phyloP scores from a whole-genome alignment of 2,329 filamentous ascomycete genomes.

The Teratosphaeria nubilosa region DNA sequence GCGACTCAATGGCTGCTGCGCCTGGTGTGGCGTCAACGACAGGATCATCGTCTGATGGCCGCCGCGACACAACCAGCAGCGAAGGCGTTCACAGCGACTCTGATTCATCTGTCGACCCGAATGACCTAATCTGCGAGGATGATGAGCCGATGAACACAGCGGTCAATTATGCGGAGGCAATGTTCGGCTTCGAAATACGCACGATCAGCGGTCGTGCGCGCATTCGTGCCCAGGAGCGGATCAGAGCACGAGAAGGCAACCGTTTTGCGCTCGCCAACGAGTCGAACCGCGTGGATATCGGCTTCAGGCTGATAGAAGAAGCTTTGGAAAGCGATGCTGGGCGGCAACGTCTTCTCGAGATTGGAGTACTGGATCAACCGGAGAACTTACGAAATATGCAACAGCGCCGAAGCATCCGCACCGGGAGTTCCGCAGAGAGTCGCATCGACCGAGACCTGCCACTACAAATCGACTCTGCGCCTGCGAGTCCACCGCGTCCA shows the following conservation, averaged over 20 bases:
- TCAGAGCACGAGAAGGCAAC: constrained; percentile 21
- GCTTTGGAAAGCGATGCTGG: constrained; percentile 19
- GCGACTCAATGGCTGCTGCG: constrained; percentile 28
- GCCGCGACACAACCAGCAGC: constrained; percentile 26
- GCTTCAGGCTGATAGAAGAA: constrained; percentile 23
- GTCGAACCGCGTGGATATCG: constrained; percentile 18
- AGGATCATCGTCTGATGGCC: constrained; percentile 29
- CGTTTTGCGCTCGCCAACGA: constrained; percentile 16
- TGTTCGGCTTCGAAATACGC: constrained; percentile 19
- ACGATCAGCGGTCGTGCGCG: constrained; percentile 17
- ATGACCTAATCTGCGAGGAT: constrained; percentile 29
- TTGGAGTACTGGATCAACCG: constrained; percentile 5
- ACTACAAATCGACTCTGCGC: neutral
- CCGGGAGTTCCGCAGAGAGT: neutral
- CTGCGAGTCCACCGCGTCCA: neutral
- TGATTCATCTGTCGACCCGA: constrained; percentile 44
- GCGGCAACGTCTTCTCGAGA: constrained; percentile 14
- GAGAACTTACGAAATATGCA: neutral
- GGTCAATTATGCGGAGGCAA: constrained; percentile 18
- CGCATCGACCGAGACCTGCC: neutral
- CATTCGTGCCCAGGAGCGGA: constrained; percentile 20
- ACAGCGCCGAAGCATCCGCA: neutral
- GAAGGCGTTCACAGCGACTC: constrained; percentile 26
- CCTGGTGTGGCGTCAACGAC: constrained; percentile 10
- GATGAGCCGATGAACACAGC: constrained; percentile 13